phyloP scores from a whole-genome alignment of 352 stramenopile genomes.

The Pythium folliculosum region DNA sequence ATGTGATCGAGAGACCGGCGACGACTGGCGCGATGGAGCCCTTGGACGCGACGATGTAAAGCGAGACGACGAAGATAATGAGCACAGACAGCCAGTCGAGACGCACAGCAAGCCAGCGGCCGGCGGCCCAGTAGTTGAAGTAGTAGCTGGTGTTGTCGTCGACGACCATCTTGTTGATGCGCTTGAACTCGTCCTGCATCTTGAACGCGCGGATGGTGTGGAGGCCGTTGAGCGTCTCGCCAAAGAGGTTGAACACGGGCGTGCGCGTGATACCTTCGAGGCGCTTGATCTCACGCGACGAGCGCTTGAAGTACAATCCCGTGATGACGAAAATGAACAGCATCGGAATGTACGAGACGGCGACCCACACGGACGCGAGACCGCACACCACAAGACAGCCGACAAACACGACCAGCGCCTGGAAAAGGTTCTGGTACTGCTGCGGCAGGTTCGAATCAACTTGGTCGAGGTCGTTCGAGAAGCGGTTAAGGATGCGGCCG shows the following conservation, averaged over 20 bases:
- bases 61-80: slow-evolving; percentile 87
- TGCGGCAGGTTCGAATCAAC: slow-evolving; percentile 46
- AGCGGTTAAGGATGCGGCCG: slow-evolving; percentile 67
- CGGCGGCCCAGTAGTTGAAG: slow-evolving; percentile 43
- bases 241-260: slow-evolving; percentile 92
- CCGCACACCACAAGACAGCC: slow-evolving; percentile 41
- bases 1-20: slow-evolving; percentile 87
- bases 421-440: slow-evolving; percentile 45
- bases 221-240: slow-evolving; percentile 92
- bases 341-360: slow-evolving; percentile 60
- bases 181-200: slow-evolving; percentile 38
- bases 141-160: slow-evolving; percentile 46
- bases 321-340: slow-evolving; percentile 43
- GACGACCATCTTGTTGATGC: slow-evolving; percentile 37
- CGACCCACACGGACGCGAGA: slow-evolving; percentile 42
- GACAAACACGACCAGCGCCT: slow-evolving; percentile 34
- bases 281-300: slow-evolving; percentile 89
- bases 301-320: slow-evolving; percentile 85
- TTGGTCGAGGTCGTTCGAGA: slow-evolving; percentile 64
- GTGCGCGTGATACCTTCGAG: slow-evolving; percentile 88
- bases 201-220: slow-evolving; percentile 88
- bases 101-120: slow-evolving; percentile 93
- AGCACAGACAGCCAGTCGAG: slow-evolving; percentile 75
- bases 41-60: slow-evolving; percentile 81
- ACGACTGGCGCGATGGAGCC: slow-evolving; percentile 50